Evolutionary conservation across 345 rosid species (phyloP), one percentile per base, ranked within the genome.

Genomic region (Salix exigua): DNA sequence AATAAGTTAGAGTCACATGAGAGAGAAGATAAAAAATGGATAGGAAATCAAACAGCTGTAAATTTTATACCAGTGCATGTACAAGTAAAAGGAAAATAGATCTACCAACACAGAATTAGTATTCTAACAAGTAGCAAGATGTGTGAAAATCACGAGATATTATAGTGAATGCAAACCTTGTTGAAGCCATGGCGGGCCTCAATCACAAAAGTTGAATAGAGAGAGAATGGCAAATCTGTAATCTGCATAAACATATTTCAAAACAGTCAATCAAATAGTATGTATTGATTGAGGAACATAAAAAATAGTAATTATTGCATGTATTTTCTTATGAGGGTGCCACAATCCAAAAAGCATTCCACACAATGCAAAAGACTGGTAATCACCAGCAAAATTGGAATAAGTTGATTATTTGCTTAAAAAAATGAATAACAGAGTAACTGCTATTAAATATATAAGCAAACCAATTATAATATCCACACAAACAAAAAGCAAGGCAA

Each of bases 101-200:
- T 35, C 35, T 26, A 53, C 35, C 35, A 30, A 46, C 50, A 78
- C 25, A 60, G 35, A 82, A 58, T n/a, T 42, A 63, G 12, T 50
- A 68, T 72, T 63, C 68, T 17, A 81, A 42, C 19, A 75, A 66
- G 61, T 2, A 72, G 71, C 6, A 23, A 77, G 73, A 72, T 48
- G 19, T 42, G 77, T 65, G 30, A 66, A 12, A 42, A 23, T 33
- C 51, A 55, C 77, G 71, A 66, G 74, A 77, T 17, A 50, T 28
- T 30, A 69, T 74, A 78, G 50, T 70, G 81, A 73, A 74, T 58
- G 84, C 90, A 19, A 77, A 96, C 99, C 82, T 96, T 94, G 77
- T 96, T 96, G 87, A 96, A 96, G 68, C 99, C 98, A 84, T 96
- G 99, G 40, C 96, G 98, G 62, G 94, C 77, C 86, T 96, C 99